phyloP scores from a whole-genome alignment of 2,329 filamentous ascomycete species.

The Chrysoporthe puriensis region DNA sequence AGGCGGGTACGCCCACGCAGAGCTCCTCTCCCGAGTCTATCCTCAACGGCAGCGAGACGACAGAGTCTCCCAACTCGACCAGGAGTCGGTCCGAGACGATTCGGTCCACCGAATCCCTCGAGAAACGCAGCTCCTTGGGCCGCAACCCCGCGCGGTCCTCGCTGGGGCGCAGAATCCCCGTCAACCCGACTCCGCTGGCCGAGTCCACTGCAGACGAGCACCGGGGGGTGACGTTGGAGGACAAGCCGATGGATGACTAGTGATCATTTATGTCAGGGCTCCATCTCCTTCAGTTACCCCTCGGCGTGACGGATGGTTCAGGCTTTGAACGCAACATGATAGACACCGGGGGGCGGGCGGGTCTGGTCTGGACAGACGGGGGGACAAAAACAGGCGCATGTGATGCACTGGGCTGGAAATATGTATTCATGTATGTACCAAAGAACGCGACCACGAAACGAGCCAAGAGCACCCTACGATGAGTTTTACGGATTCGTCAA shows the following conservation, averaged over 20 bases:
- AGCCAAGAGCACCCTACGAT: slow-evolving; percentile 26
- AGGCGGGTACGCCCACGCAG: slow-evolving; percentile 44
- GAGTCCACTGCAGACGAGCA: slow-evolving; percentile 35
- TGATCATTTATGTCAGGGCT: slow-evolving; percentile 10
- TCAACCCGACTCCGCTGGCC: slow-evolving; percentile 38
- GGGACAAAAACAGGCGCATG: not conserved
- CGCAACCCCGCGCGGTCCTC: slow-evolving; percentile 57
- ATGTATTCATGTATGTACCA: slow-evolving; percentile 26
- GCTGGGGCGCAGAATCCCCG: slow-evolving; percentile 53
- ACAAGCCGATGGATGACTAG: slow-evolving; percentile 79
- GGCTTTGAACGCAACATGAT: not conserved
- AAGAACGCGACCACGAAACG: slow-evolving; percentile 29
- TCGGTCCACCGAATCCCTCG: slow-evolving; percentile 40
- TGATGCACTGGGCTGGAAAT: slow-evolving; percentile 22
- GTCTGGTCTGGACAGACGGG: not conserved
- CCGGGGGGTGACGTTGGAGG: slow-evolving; percentile 68
- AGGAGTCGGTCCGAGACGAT: slow-evolving; percentile 28
- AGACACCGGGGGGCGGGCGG: not conserved
- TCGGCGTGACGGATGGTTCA: not conserved
- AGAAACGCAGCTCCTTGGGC: slow-evolving; percentile 68
- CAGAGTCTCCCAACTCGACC: slow-evolving; percentile 29
- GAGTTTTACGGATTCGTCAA: slow-evolving; percentile 15
- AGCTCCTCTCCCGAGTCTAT: slow-evolving; percentile 32
- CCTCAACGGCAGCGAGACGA: slow-evolving; percentile 31
- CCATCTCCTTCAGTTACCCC: not conserved